Base-by-base conservation (phyloP, 192 early-diverging fungal species). In the Linnemannia schmuckeri region DNA sequence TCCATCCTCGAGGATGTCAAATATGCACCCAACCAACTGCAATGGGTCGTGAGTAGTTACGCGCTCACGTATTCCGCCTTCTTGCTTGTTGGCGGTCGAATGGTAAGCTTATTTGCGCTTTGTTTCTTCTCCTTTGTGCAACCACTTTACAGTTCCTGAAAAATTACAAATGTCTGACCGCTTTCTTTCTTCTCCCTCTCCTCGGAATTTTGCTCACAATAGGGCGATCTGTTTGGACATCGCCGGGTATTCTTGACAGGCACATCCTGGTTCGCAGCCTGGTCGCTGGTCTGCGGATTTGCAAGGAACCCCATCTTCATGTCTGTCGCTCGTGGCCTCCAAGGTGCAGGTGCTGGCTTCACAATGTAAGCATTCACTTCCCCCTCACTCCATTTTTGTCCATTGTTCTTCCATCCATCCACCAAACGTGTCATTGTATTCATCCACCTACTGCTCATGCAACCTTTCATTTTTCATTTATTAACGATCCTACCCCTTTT, bases 161-260 rank as follows among this genome's bases (percentile, higher is more conserved):
- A 22, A 63, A n/a, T 15, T 15, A 46, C 44, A 10, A 41, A 35
- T 22, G 30, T 77, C 18, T 46, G 55, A 27, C 63, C 66, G n/a
- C 33, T 22, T 0, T 6, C 52, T 8, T 18, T 22, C 9, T 6
- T 41, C 10, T 68, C 41, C 35, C 13, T 75, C 10, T 38, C 27
- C 35, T 61, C 10, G 15, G 5, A 52, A 15, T 33, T 33, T 13
- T 66, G 27, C 30, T 66, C 30, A 15, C 61, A 66, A 38, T 63
- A 82, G 82, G 88, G 88, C 8, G 88, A 89, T 77, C 72, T 89
- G 3, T 89, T 87, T 81, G 88, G 88, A n/a, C 85, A 89, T 44
- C 69, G 78, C 20, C 68, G 81, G 3, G 72, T 89, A 13, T 89
- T 85, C 72, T 38, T 87, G 44, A 49, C 74, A 6, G 88, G 84